These are phyloP conservation scores for Russula abietina DNA, from an alignment of 768 basidiomycete genomes.

Conservation along the genomic window DNA sequence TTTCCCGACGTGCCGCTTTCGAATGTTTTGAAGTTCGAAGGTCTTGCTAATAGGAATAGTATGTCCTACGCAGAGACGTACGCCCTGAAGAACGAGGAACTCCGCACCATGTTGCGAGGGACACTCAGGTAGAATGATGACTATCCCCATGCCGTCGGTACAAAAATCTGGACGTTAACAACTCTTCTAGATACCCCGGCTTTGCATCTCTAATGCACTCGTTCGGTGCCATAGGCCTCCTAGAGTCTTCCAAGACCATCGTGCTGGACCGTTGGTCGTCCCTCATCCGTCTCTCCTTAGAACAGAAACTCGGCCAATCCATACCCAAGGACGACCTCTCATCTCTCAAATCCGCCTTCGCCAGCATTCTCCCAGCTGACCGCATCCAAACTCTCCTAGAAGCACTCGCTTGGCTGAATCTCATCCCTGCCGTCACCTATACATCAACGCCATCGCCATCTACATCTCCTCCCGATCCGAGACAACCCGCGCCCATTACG, in stretches of 20 bases:
- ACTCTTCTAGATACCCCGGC: constrained; percentile 63
- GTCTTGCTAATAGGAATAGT: constrained; percentile 81
- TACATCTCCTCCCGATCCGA: constrained; percentile 42
- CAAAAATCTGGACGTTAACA: not conserved
- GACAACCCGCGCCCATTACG: constrained; percentile 30
- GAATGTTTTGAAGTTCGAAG: constrained; percentile 62
- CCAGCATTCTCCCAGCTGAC: constrained; percentile 24
- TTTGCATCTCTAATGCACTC: constrained; percentile 69
- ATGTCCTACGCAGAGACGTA: constrained; percentile 66
- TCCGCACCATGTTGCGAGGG: constrained; percentile 73
- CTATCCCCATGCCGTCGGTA: not conserved
- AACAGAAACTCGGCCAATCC: constrained; percentile 26
- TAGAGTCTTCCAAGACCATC: constrained; percentile 42
- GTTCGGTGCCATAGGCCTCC: constrained; percentile 64
- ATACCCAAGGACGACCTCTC: constrained; percentile 30
- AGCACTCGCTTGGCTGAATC: constrained; percentile 49
- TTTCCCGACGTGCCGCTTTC: constrained; percentile 68
- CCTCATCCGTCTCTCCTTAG: constrained; percentile 35
- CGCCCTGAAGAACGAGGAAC: constrained; percentile 38
- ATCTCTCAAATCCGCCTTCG: constrained; percentile 35
- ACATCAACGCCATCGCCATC: constrained; percentile 5
- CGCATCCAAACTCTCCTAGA: constrained; percentile 31
- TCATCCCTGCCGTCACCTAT: constrained; percentile 26
- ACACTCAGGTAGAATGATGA: constrained; percentile 60
- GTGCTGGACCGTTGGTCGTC: constrained; percentile 36